A percentile compares a stretch with the other conserved stretches of the same genome.
Evolutionary conservation across 2,329 filamentous ascomycete genomes (phyloP).

Genomic region (Truncatella angustata): DNA sequence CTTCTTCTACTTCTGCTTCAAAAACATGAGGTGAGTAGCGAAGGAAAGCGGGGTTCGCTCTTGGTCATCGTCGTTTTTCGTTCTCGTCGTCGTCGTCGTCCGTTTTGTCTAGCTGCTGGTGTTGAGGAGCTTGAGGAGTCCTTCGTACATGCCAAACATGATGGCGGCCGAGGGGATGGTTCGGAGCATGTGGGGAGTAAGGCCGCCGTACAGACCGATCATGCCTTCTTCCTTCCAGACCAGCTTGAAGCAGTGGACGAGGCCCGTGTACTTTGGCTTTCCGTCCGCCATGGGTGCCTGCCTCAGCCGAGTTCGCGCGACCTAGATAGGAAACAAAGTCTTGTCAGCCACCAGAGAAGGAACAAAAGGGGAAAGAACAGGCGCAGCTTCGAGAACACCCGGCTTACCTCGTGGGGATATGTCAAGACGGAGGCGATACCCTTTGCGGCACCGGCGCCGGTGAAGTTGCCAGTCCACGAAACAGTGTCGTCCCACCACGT

Average conservation of each 20-base stretch:
- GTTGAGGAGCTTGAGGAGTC: constrained; percentile 41
- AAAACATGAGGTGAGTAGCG: too few relatives aligned
- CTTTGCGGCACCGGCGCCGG: constrained; percentile 81
- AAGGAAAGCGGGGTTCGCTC: too few relatives aligned
- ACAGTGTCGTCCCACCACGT: constrained; percentile 73
- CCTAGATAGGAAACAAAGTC: constrained; percentile 40
- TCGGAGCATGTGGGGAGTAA: constrained; percentile 87
- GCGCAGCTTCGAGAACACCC: not conserved
- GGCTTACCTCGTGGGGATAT: constrained; percentile 83
- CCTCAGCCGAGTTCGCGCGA: constrained; percentile 78
- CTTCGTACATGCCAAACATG: constrained; percentile 89
- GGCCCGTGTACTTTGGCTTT: constrained; percentile 79
- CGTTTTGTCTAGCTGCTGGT: constrained; percentile 23
- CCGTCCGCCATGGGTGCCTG: constrained; percentile 76
- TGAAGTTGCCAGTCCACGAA: constrained; percentile 75
- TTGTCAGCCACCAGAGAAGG: not conserved
- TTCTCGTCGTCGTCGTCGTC: not conserved
- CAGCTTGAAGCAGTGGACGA: constrained; percentile 83
- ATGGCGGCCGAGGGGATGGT: constrained; percentile 92
- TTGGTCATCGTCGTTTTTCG: too few relatives aligned
- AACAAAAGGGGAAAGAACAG: not conserved
- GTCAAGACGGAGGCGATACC: constrained; percentile 79
- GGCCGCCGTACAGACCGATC: constrained; percentile 80
- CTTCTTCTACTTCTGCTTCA: too few relatives aligned
- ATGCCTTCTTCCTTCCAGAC: constrained; percentile 89